These are phyloP conservation scores for Paecilomyces sp. DNA, from an alignment of 2,329 filamentous ascomycete species.

Conservation along the genomic window DNA sequence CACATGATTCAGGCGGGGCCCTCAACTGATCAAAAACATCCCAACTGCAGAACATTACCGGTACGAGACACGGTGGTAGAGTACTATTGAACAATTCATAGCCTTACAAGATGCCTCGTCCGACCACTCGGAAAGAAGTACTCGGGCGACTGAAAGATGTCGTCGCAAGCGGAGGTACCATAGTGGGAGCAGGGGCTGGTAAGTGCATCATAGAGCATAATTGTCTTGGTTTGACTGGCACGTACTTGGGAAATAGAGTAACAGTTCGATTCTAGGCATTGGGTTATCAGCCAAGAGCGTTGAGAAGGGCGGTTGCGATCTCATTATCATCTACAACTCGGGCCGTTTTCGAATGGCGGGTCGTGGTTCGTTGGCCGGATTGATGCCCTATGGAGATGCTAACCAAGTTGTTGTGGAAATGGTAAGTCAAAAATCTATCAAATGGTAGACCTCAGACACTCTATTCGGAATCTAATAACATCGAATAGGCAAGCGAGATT, in stretches of 20 bases:
- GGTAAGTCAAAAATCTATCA: slow-evolving; percentile 30
- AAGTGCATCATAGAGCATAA: slow-evolving; percentile 5
- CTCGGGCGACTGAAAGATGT: slow-evolving; percentile 48
- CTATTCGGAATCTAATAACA: neutral
- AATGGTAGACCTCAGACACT: too few relatives aligned
- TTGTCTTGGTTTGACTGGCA: neutral
- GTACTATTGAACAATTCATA: neutral
- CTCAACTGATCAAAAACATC: neutral
- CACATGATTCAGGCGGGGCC: neutral
- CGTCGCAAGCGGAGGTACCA: slow-evolving; percentile 49
- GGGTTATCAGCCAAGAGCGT: slow-evolving; percentile 65
- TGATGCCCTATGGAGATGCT: slow-evolving; percentile 66
- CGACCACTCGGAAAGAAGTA: slow-evolving; percentile 50
- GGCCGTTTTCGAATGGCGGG: slow-evolving; percentile 69
- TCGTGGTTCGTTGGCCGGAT: slow-evolving; percentile 58
- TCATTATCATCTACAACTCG: slow-evolving; percentile 68
- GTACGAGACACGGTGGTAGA: neutral
- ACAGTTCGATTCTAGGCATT: slow-evolving; percentile 43
- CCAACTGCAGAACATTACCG: neutral
- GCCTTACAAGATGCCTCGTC: slow-evolving; percentile 45
- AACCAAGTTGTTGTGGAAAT: slow-evolving; percentile 65
- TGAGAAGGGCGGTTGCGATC: slow-evolving; percentile 59
- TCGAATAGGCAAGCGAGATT: slow-evolving; percentile 52
- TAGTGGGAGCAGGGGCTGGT: slow-evolving; percentile 62
- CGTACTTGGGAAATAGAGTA: neutral